Evolutionary conservation across 1,284 basidiomycete genomes (phyloP), one percentile per base, ranked within the genome.

Genomic region (Golubevia pallescens): DNA sequence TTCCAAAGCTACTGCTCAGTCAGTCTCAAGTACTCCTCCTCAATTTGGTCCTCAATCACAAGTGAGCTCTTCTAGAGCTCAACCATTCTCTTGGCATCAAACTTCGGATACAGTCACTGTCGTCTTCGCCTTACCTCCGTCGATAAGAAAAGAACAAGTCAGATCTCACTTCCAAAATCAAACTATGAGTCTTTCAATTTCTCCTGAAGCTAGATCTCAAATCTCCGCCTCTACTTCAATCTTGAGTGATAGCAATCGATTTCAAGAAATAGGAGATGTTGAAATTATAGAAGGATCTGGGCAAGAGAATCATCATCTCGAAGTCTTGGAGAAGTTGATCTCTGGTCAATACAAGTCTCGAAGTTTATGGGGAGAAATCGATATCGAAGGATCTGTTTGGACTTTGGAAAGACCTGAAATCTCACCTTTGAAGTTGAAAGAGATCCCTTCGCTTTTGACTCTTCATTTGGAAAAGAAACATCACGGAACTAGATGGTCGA

Each of bases 11-110:
- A 19, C 48, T 56, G 24, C 20, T 53, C 7, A 24, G 23, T 24
- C 34, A 61, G 34, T 48, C 59, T 52, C 24, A 13, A 52, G 51
- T 23, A 28, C 24, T 3, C 48, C 59, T 19, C 14, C n/a, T 60
- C 2, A 23, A 7, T n/a, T n/a, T n/a, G n/a, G n/a, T n/a, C 58
- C 10, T 60, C 54, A 5, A 24, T 23, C 59, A 34, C 20, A 24
- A 48, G 24, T 8, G 13, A 61, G 21, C 70, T 66, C 59, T 7
- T 56, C 51, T 24, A 32, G 34, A 62, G 67, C 90, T 4, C 90
- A 90, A 19, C 92, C 93, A 0, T 97, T 94, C 86, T 92, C 93
- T 0, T 98, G 95, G 95, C 93, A 91, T 0, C 95, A 98, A 82
- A 92, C 92, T 2, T 84, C 89, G 1, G 93, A 94, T 79, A 90